Evolutionary conservation across 164 flowering plant species (phyloP).

Genomic region (Magnolia officinalis): DNA sequence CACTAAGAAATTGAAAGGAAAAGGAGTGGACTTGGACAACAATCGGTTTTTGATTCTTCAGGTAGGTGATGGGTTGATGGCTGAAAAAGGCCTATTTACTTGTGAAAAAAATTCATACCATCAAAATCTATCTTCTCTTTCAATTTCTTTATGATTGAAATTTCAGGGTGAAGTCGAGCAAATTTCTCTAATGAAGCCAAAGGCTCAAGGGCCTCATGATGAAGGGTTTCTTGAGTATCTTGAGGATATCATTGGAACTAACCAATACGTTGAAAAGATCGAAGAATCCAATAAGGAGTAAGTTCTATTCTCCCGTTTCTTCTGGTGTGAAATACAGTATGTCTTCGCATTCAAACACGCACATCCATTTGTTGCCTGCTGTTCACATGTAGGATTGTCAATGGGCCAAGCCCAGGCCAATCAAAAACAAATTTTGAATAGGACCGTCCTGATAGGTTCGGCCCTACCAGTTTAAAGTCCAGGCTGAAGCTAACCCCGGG

Average conservation of each 20-base stretch:
- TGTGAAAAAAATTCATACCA: neutral
- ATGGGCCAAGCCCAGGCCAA: too few relatives aligned
- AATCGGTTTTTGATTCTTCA: conserved; percentile 95
- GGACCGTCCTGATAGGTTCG: too few relatives aligned
- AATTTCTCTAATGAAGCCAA: conserved; percentile 97
- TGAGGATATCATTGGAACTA: conserved; percentile 95
- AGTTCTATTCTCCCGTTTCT: conserved; percentile 27
- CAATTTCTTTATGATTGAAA: neutral
- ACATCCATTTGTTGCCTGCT: neutral
- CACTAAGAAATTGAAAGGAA: conserved; percentile 78
- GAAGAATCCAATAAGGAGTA: conserved; percentile 78
- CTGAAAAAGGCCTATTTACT: neutral
- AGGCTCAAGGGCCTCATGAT: conserved; percentile 92
- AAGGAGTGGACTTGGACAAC: conserved; percentile 95
- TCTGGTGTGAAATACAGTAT: neutral
- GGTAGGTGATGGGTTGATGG: conserved; percentile 31
- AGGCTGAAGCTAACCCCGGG: too few relatives aligned
- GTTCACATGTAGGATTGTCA: neutral
- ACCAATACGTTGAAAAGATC: conserved; percentile 89
- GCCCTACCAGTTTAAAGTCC: too few relatives aligned
- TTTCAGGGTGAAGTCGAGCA: conserved; percentile 97
- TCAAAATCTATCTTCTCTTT: neutral
- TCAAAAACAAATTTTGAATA: too few relatives aligned
- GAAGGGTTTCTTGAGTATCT: conserved; percentile 97
- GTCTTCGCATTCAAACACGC: neutral